These are phyloP conservation scores for Spirogloea muscicola DNA, from an alignment of 139 green algal genomes.

Conservation along the genomic window DNA sequence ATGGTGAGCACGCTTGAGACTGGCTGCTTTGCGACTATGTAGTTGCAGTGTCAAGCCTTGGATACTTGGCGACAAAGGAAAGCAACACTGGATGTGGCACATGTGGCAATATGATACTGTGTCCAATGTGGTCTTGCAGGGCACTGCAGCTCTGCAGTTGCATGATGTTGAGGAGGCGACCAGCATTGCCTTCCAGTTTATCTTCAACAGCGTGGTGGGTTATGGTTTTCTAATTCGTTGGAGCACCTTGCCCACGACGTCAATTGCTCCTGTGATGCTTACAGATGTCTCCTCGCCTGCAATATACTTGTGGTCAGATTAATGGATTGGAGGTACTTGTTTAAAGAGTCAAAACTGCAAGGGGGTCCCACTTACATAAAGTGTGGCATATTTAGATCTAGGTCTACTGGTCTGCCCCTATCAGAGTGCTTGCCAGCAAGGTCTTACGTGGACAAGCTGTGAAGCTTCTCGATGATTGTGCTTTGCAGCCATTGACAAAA, in stretches of 20 bases:
- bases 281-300: background rate
- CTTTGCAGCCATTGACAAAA: background rate
- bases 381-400: background rate
- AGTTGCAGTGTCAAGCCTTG: too few species aligned
- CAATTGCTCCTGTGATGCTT: background rate
- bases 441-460: too few species aligned
- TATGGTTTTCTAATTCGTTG: background rate
- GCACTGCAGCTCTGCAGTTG: background rate
- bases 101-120: too few species aligned
- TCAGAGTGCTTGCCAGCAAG: background rate
- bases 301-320: background rate
- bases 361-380: background rate
- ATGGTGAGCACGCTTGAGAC: too few species aligned
- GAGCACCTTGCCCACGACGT: background rate
- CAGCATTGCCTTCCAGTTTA: slow-evolving; percentile 27
- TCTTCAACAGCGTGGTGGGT: slow-evolving; percentile 21
- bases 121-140: too few species aligned
- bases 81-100: too few species aligned
- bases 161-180: slow-evolving; percentile 33
- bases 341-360: background rate
- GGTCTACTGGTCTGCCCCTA: background rate
- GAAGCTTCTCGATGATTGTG: too few species aligned
- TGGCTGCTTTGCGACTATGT: too few species aligned
- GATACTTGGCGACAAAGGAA: too few species aligned
- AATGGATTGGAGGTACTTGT: slow-evolving; percentile 2